These are phyloP conservation scores for Zymoseptoria crescenta DNA, from an alignment of 2,329 filamentous ascomycete genomes.

Conservation along the genomic window DNA sequence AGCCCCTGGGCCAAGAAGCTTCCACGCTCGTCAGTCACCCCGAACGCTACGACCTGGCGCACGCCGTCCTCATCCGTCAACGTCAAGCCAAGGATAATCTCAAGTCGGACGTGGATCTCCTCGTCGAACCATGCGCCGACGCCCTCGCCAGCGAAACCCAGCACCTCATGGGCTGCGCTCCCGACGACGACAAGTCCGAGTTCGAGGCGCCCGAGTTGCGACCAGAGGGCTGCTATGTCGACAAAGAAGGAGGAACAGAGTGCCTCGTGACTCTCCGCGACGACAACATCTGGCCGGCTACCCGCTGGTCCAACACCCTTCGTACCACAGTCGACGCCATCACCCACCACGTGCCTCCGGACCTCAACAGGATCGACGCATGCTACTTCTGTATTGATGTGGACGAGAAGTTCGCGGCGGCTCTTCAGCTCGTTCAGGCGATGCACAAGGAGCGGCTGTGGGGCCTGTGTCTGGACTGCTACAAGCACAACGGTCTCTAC, in stretches of 20 bases:
- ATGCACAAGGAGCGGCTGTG: slow-evolving; percentile 22
- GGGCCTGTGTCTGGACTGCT: slow-evolving; percentile 28
- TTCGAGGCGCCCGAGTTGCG: slow-evolving; percentile 5
- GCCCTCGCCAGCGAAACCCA: slow-evolving; percentile 16
- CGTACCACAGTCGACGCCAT: slow-evolving; percentile 5
- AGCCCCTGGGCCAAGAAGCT: slow-evolving; percentile 3
- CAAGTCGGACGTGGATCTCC: slow-evolving; percentile 18
- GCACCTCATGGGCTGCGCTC: slow-evolving; percentile 25
- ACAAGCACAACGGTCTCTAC: slow-evolving; percentile 15
- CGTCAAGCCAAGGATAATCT: slow-evolving; percentile 7
- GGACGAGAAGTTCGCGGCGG: slow-evolving; percentile 15
- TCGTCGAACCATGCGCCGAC: slow-evolving; percentile 20
- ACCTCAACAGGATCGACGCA: slow-evolving; percentile 22
- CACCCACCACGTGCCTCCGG: slow-evolving; percentile 17
- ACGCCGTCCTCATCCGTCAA: slow-evolving; percentile 13
- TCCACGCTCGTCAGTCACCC: slow-evolving; percentile 1
- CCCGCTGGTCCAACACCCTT: slow-evolving; percentile 14
- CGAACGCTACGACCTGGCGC: slow-evolving; percentile 6
- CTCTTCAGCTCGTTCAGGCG: slow-evolving; percentile 15
- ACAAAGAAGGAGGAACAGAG: slow-evolving; percentile 14
- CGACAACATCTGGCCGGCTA: slow-evolving; percentile 23
- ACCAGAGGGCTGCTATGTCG: slow-evolving; percentile 16
- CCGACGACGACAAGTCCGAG: slow-evolving; percentile 17
- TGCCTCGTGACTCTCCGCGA: slow-evolving; percentile 23
- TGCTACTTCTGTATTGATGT: slow-evolving; percentile 25